phyloP scores from a whole-genome alignment of 108 stramenopile genomes.

The Bacterosira constricta region DNA sequence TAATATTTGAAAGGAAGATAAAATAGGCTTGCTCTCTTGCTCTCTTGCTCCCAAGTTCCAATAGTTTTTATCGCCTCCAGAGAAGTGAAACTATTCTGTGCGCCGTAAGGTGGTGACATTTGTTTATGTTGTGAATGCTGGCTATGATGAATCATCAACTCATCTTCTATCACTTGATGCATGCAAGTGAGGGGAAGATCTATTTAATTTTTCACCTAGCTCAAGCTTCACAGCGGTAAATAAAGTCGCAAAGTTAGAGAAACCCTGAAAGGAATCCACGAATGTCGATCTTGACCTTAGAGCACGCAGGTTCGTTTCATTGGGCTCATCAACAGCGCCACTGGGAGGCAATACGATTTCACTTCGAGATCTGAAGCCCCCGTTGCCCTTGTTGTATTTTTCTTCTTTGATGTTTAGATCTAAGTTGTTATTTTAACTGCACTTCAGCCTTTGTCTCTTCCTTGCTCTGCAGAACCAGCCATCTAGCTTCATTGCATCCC shows the following conservation, averaged over 20 bases:
- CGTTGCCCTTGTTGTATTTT: neutral
- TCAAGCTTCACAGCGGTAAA: slow-evolving; percentile 5
- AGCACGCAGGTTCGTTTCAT: neutral
- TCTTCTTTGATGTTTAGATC: neutral
- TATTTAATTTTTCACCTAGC: neutral
- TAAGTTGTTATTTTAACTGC: neutral
- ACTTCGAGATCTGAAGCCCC: neutral
- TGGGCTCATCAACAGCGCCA: neutral
- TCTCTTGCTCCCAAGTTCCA: slow-evolving; percentile 1
- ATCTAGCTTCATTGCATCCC: slow-evolving; percentile 27
- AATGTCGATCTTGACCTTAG: neutral
- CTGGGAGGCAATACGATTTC: neutral
- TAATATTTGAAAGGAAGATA: neutral
- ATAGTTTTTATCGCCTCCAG: neutral
- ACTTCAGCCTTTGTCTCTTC: slow-evolving; percentile 11
- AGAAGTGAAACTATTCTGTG: slow-evolving; percentile 1
- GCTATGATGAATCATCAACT: neutral
- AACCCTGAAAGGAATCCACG: neutral
- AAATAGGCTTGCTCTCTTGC: slow-evolving; percentile 8
- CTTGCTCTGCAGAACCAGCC: slow-evolving; percentile 32
- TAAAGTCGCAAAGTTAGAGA: slow-evolving; percentile 14
- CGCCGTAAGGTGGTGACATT: neutral
- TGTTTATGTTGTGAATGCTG: slow-evolving; percentile 7
- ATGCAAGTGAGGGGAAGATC: neutral
- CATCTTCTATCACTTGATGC: neutral